phyloP scores from a whole-genome alignment of 2,329 filamentous ascomycete species.

The Ceratocystis variospora region DNA sequence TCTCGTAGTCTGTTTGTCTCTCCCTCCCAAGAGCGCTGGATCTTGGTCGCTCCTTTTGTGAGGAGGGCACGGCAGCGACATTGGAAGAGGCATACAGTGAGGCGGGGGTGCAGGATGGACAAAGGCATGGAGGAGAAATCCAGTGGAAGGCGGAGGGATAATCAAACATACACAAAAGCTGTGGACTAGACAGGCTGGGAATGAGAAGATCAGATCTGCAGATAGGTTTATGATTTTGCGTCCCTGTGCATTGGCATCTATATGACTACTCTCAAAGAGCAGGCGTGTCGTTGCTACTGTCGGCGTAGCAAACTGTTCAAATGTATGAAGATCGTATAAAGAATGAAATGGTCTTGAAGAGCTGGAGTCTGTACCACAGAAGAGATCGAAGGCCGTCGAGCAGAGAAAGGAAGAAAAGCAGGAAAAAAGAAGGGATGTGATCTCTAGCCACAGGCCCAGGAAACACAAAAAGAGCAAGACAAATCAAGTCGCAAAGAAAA shows the following conservation, averaged over 20 bases:
- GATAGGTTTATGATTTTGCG: background rate
- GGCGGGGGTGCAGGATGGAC: too few relatives aligned
- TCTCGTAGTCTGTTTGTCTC: background rate
- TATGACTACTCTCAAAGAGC: background rate
- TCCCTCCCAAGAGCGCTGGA: background rate
- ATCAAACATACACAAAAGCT: too few relatives aligned
- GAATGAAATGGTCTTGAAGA: background rate
- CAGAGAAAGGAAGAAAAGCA: background rate
- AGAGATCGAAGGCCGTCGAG: background rate
- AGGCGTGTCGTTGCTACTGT: too few relatives aligned
- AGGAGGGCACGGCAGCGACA: background rate
- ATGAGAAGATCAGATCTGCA: background rate
- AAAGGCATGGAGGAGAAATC: too few relatives aligned
- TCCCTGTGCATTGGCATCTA: background rate
- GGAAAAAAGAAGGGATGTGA: background rate
- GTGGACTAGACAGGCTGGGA: too few relatives aligned
- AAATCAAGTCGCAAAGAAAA: slow-evolving; percentile 7
- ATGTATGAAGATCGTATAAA: background rate
- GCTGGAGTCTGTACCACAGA: background rate
- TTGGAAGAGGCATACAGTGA: too few relatives aligned
- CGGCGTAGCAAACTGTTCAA: too few relatives aligned
- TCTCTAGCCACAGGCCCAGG: slow-evolving; percentile 7
- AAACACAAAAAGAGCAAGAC: slow-evolving; percentile 4
- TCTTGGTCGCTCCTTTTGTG: background rate
- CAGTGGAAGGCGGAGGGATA: too few relatives aligned